Evolutionary conservation across 768 basidiomycete species (phyloP).

Genomic region (Tremella yokohamensis): DNA sequence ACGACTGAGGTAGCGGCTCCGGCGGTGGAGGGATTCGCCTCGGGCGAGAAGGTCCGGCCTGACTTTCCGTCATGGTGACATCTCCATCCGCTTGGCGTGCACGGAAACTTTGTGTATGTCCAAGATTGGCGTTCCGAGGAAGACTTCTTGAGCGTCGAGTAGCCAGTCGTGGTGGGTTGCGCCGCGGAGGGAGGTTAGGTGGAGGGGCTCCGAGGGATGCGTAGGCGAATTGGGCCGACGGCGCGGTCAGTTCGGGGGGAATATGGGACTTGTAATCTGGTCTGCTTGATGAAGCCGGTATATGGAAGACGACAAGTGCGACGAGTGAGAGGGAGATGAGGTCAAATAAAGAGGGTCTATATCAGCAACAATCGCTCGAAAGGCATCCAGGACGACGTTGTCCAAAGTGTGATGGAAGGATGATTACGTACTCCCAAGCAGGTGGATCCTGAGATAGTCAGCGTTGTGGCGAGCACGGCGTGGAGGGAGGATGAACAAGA

Average conservation of each 20-base stretch:
- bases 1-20: not conserved
- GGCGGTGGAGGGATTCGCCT: too few species aligned
- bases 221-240: constrained; percentile 40
- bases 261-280: constrained; percentile 47
- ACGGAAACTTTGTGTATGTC: not conserved
- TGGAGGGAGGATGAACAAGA: not conserved
- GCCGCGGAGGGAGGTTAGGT: constrained; percentile 36
- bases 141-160: not conserved
- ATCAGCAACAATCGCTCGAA: not conserved
- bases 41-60: too few species aligned
- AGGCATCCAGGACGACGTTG: not conserved
- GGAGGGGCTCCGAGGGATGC: constrained; percentile 39
- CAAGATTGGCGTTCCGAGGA: not conserved
- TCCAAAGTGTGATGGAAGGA: not conserved
- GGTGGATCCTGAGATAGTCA: constrained; percentile 34
- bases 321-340: constrained; percentile 5
- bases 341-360: not conserved
- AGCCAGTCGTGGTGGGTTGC: constrained; percentile 4
- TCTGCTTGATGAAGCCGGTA: constrained; percentile 14
- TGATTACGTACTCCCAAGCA: constrained; percentile 40
- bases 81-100: not conserved
- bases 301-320: not conserved
- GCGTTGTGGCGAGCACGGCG: not conserved
- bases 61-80: not conserved
- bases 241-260: constrained; percentile 30